Conservation (phyloP, 805 yeast genomes). For the Lachancea thermotolerans region DNA sequence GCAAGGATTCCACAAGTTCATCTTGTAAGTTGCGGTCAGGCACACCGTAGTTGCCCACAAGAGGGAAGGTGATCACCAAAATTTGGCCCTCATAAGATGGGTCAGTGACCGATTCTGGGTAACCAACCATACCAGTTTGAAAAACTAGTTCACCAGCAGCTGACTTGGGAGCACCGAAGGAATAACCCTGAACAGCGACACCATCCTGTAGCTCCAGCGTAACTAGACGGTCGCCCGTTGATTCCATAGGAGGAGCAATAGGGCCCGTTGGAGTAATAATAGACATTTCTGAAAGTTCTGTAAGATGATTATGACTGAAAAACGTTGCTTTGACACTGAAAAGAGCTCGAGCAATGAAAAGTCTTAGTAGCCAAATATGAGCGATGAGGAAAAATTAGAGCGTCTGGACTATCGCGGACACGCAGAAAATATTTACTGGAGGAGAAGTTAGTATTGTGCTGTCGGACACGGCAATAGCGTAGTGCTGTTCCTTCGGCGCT, state of each 20-base stretch:
- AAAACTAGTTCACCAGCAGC: conserved; percentile 97
- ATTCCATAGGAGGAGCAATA: conserved; percentile 83
- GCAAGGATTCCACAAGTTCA: conserved; percentile 66
- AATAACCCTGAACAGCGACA: conserved; percentile 81
- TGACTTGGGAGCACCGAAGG: conserved; percentile 87
- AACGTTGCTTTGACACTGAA: background rate
- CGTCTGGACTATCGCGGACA: too few relatives aligned
- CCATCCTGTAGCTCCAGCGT: conserved; percentile 89
- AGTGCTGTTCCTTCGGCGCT: too few relatives aligned
- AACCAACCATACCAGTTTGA: conserved; percentile 99
- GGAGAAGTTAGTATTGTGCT: too few relatives aligned
- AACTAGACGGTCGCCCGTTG: conserved; percentile 75
- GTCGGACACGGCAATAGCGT: too few relatives aligned
- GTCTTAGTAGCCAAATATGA: too few relatives aligned
- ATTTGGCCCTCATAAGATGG: conserved; percentile 98
- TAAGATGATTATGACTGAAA: background rate
- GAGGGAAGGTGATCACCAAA: conserved; percentile 90
- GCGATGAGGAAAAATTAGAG: too few relatives aligned
- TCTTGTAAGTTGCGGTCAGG: conserved; percentile 79
- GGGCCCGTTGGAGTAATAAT: conserved; percentile 59
- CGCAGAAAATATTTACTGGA: too few relatives aligned
- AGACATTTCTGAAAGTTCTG: conserved; percentile 26
- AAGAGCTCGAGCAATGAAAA: too few relatives aligned
- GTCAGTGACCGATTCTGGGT: conserved; percentile 96
- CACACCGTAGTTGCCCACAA: conserved; percentile 98